Percentiles rank a stretch among this genome's conserved stretches.
Conservation (phyloP, 139 green algal species). For the Coelastrella sp. region DNA sequence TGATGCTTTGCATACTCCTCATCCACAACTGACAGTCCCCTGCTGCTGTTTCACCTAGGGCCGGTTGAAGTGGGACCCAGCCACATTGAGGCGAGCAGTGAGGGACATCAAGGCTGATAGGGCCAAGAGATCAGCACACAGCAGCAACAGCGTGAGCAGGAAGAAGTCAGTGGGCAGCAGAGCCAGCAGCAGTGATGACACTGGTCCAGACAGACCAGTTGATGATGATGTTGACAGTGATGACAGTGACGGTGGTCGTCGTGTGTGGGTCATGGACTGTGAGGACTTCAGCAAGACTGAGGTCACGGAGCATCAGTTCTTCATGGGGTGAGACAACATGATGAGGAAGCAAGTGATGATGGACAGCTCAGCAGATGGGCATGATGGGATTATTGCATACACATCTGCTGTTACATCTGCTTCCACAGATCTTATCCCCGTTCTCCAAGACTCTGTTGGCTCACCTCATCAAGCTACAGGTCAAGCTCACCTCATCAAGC, state of each 20-base stretch:
- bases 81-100: conserved; percentile 57
- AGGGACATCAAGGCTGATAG: conserved; percentile 21
- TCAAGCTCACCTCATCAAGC: too few relatives aligned
- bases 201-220: neutral
- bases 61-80: conserved; percentile 61
- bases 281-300: conserved; percentile 26
- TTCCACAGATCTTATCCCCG: too few relatives aligned
- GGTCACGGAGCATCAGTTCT: conserved; percentile 51
- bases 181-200: neutral
- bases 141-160: neutral
- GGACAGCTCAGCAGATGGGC: neutral
- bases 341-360: too few relatives aligned
- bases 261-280: conserved; percentile 38
- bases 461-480: too few relatives aligned
- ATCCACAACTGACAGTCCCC: neutral
- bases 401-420: too few relatives aligned
- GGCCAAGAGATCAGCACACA: neutral
- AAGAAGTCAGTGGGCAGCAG: neutral
- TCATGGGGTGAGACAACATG: conserved; percentile 46
- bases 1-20: too few relatives aligned
- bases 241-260: neutral
- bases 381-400: too few relatives aligned
- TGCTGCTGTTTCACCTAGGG: neutral
- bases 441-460: too few relatives aligned
- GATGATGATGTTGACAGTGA: neutral